Evolutionary conservation across 2,329 filamentous ascomycete genomes (phyloP).

Genomic region (Boeremia lycopersici): DNA sequence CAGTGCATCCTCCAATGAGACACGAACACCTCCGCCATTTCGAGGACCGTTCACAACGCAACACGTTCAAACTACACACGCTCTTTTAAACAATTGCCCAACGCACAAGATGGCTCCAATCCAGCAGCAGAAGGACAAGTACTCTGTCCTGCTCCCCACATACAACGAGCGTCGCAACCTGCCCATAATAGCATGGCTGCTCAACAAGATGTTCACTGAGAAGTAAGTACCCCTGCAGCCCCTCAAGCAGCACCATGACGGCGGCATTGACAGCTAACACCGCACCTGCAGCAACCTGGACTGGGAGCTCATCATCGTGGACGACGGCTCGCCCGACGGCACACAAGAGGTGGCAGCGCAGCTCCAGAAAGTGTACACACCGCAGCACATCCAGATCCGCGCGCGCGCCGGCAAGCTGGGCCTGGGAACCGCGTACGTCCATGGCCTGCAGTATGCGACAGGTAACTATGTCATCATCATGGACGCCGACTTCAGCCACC

Average conservation of each 20-base stretch:
- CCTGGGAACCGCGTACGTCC: constrained; percentile 95
- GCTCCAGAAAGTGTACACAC: constrained; percentile 81
- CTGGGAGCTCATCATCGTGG: constrained; percentile 97
- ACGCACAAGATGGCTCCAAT: constrained; percentile 36
- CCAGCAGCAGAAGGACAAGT: constrained; percentile 70
- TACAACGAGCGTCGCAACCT: constrained; percentile 99
- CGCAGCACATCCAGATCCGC: constrained; percentile 79
- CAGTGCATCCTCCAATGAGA: constrained; percentile 17
- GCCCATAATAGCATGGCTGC: constrained; percentile 91
- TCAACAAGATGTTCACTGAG: constrained; percentile 89
- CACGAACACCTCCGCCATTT: constrained; percentile 33
- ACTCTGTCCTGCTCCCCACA: constrained; percentile 95
- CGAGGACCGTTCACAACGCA: constrained; percentile 3
- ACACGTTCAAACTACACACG: constrained; percentile 31
- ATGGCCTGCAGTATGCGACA: constrained; percentile 85
- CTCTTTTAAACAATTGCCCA: constrained; percentile 33
- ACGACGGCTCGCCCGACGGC: constrained; percentile 96
- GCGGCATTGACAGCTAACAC: constrained; percentile 13
- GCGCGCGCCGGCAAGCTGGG: constrained; percentile 92
- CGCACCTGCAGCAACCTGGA: constrained; percentile 73
- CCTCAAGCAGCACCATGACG: neutral
- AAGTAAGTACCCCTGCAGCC: constrained; percentile 62
- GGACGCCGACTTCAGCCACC: constrained; percentile 99
- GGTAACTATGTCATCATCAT: constrained; percentile 99
- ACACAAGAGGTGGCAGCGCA: constrained; percentile 90